Percentiles rank a stretch among this genome's conserved stretches.
Evolutionary conservation across 1,284 basidiomycete genomes (phyloP).

Genomic region (Vanrija sp.): DNA sequence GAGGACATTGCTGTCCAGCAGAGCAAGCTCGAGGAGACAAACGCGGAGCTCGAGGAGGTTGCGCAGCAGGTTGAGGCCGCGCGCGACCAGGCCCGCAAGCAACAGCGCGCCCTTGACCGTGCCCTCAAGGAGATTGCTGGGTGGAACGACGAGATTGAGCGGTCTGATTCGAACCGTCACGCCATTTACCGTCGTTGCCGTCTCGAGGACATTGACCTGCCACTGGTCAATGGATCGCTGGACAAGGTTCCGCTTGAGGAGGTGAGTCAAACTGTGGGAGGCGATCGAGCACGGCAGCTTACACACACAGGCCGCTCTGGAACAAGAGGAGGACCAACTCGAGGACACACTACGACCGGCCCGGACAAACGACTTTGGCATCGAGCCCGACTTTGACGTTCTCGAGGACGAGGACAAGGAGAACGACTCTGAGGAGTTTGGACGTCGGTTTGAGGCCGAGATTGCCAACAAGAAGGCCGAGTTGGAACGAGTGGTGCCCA

Average conservation of each 20-base stretch:
- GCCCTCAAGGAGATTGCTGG: conserved; percentile 83
- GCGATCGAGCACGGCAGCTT: background rate
- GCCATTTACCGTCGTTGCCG: conserved; percentile 85
- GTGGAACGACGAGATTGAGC: conserved; percentile 93
- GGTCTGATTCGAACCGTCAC: conserved; percentile 78
- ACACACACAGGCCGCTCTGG: conserved; percentile 61
- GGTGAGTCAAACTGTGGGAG: conserved; percentile 51
- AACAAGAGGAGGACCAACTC: conserved; percentile 65
- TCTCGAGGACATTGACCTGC: conserved; percentile 85
- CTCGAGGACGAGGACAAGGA: conserved; percentile 81
- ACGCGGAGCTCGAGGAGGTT: conserved; percentile 55
- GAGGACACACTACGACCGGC: conserved; percentile 64
- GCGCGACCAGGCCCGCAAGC: conserved; percentile 67
- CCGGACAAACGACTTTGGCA: conserved; percentile 74
- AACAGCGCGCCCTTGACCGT: conserved; percentile 73
- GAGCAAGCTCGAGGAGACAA: conserved; percentile 57
- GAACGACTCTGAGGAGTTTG: conserved; percentile 65
- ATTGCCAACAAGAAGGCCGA: conserved; percentile 71
- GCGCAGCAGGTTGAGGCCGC: conserved; percentile 61
- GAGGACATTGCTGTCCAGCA: conserved; percentile 59
- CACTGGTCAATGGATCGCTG: conserved; percentile 68
- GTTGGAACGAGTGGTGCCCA: conserved; percentile 91
- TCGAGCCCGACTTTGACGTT: conserved; percentile 80
- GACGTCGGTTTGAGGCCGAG: conserved; percentile 71
- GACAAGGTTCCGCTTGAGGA: conserved; percentile 84